Evolutionary conservation across 257 asterid genomes (phyloP).

Genomic region (Primulina huaijiensis): DNA sequence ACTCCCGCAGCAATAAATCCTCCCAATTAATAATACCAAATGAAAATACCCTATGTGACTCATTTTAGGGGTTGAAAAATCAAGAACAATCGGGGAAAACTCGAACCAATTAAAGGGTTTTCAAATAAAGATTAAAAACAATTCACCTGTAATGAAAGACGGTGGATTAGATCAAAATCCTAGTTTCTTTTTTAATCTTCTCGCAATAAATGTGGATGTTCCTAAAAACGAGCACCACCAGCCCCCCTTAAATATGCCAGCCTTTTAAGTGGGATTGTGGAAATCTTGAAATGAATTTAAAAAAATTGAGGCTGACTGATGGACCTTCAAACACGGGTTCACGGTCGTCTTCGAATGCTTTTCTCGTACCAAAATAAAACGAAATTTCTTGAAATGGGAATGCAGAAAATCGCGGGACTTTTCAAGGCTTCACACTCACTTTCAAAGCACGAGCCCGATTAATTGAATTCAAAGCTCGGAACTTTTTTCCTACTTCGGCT

Average conservation of each 20-base stretch:
- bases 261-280: not conserved
- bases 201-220: conserved; percentile 19
- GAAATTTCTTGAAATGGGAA: conserved; percentile 33
- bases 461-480: conserved; percentile 54
- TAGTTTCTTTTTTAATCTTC: not conserved
- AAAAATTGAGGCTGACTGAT: conserved; percentile 23
- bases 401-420: conserved; percentile 31
- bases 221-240: conserved; percentile 18
- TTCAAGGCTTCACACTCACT: conserved; percentile 31
- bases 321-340: conserved; percentile 34
- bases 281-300: conserved; percentile 9
- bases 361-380: conserved; percentile 19
- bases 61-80: not conserved
- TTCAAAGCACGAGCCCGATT: conserved; percentile 37
- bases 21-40: not conserved
- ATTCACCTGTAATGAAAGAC: conserved; percentile 45
- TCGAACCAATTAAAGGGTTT: not conserved
- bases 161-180: conserved; percentile 10
- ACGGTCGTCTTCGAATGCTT: conserved; percentile 43
- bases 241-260: conserved; percentile 25
- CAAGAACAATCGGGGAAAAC: not conserved
- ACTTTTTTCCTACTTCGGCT: not conserved
- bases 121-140: not conserved
- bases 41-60: not conserved
- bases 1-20: not conserved